These are phyloP conservation scores for Botrytis elliptica DNA, from an alignment of 2,329 filamentous ascomycete species.

Conservation along the genomic window DNA sequence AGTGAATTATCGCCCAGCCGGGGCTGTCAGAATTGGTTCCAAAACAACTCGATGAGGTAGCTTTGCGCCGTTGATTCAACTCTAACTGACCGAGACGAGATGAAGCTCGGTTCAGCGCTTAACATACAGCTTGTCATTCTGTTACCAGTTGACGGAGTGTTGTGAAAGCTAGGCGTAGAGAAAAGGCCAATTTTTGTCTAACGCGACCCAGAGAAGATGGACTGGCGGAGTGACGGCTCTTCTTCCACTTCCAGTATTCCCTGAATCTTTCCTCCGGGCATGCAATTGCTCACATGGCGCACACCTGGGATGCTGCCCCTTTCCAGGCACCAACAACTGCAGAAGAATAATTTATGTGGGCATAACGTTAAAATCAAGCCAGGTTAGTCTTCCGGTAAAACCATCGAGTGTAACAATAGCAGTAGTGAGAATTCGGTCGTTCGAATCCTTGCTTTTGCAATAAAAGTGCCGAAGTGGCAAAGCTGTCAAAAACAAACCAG, in stretches of 20 bases:
- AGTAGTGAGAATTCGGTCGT: not conserved
- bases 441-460: not conserved
- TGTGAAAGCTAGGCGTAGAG: not conserved
- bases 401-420: not conserved
- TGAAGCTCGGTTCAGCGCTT: not conserved
- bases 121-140: not conserved
- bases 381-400: not conserved
- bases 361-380: not conserved
- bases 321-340: not conserved
- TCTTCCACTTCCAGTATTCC: not conserved
- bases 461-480: constrained; percentile 1
- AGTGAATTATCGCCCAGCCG: not conserved
- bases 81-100: not conserved
- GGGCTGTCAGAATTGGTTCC: not conserved
- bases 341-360: not conserved
- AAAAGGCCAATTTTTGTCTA: too few species aligned
- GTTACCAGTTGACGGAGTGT: not conserved
- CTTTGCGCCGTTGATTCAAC: not conserved
- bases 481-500: not conserved
- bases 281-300: not conserved
- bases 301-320: not conserved
- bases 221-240: not conserved
- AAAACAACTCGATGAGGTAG: not conserved
- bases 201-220: not conserved
- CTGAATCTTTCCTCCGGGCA: not conserved